Conservation (phyloP, 345 rosid genomes). For the Salix arbutifolia region DNA sequence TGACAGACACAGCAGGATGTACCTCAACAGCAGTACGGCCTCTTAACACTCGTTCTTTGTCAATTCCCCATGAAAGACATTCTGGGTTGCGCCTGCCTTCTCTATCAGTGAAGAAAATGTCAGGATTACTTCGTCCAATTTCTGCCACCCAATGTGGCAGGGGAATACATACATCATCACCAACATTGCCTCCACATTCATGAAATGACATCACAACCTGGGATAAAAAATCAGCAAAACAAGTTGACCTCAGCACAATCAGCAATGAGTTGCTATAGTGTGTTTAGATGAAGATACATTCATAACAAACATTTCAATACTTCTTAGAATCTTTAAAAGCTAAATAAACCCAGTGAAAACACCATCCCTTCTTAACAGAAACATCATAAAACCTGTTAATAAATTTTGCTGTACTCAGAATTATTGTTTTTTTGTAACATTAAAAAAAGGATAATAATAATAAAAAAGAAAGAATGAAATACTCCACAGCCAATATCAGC, state of each 20-base stretch:
- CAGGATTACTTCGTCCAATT: conserved; percentile 85
- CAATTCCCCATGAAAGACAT: conserved; percentile 97
- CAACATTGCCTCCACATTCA: conserved; percentile 97
- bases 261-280: neutral
- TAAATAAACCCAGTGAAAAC: neutral
- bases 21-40: conserved; percentile 98
- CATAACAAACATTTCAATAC: neutral
- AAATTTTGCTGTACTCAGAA: neutral
- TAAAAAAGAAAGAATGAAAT: no score
- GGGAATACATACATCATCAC: conserved; percentile 97
- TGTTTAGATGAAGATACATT: neutral
- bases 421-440: neutral
- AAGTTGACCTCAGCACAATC: conserved; percentile 3
- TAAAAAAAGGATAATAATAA: no score
- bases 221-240: conserved; percentile 5
- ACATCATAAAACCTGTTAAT: neutral
- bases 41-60: conserved; percentile 84
- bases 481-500: neutral
- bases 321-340: neutral
- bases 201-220: conserved; percentile 98
- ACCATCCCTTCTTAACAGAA: neutral
- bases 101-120: conserved; percentile 91
- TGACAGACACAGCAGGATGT: conserved; percentile 17
- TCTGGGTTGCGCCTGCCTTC: conserved; percentile 96
- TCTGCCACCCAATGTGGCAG: conserved; percentile 98